These are phyloP conservation scores for Rhizopogon salebrosus DNA, from an alignment of 768 basidiomycete genomes.

Conservation along the genomic window DNA sequence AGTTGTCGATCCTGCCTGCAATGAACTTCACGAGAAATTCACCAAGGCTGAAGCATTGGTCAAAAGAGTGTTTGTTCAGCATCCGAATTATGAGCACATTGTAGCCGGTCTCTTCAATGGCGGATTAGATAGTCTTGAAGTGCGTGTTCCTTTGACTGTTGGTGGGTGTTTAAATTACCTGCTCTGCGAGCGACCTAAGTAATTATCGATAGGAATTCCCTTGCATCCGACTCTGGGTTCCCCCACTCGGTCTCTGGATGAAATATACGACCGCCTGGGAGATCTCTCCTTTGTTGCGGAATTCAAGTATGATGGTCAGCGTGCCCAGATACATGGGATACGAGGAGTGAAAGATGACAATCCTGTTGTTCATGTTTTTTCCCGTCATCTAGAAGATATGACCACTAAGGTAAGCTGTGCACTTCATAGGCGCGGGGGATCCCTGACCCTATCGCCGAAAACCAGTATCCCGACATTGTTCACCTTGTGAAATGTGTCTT, in stretches of 20 bases:
- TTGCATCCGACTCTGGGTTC: slow-evolving; percentile 84
- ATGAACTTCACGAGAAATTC: slow-evolving; percentile 39
- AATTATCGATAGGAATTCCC: slow-evolving; percentile 57
- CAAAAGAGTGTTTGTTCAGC: slow-evolving; percentile 69
- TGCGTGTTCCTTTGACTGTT: slow-evolving; percentile 60
- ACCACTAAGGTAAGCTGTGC: slow-evolving; percentile 61
- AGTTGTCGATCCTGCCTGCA: slow-evolving; percentile 22
- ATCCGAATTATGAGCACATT: slow-evolving; percentile 75
- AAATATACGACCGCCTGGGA: slow-evolving; percentile 71
- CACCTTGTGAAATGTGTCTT: slow-evolving; percentile 52
- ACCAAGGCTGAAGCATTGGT: slow-evolving; percentile 57
- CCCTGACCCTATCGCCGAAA: slow-evolving; percentile 11
- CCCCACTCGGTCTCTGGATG: slow-evolving; percentile 77
- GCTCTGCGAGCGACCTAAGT: not conserved
- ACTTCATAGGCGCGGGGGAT: not conserved
- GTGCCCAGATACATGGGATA: slow-evolving; percentile 71
- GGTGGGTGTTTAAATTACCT: slow-evolving; percentile 40
- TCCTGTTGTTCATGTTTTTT: slow-evolving; percentile 62
- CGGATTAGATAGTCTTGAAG: slow-evolving; percentile 56
- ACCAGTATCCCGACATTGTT: slow-evolving; percentile 79
- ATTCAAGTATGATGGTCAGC: slow-evolving; percentile 88
- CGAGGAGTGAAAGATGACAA: slow-evolving; percentile 19
- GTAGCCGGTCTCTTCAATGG: slow-evolving; percentile 51
- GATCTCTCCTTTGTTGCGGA: slow-evolving; percentile 74
- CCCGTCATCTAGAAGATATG: slow-evolving; percentile 90